Base-by-base conservation (phyloP, 371 early-diverging fungal species). In the Rhizopus sp. region DNA sequence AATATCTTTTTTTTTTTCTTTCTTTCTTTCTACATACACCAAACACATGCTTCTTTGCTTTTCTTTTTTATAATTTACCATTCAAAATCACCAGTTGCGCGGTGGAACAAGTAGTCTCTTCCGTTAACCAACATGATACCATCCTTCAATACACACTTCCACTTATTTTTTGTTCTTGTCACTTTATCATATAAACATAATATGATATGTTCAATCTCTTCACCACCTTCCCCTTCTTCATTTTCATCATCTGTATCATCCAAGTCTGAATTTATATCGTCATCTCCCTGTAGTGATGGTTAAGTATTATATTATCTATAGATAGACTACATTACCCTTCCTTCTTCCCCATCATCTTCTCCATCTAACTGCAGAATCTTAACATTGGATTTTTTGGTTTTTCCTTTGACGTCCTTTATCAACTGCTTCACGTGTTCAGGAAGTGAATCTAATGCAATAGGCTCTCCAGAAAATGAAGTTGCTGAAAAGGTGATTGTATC, bases 111-210 rank as follows among this genome's bases (percentile, higher is more conserved):
- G 68, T 93, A 96, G 63, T 98, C 97, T 60, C 88, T 86, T 16
- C 97, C 98, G 62, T 97, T 93, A 48, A 96, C 88, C 59, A 91
- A 71, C 80, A 94, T 90, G 61, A 98, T 93, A 30, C 98, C 98
- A 64, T 97, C 98, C 72, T 91, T 91, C 45, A 98, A 80, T 7
- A 90, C 87, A 68, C 96, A 95, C 83, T 95, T 94, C 97, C 97
- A 98, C 78, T 94, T 94, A 84, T 95, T 98, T 77, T 95, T 97
- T 59, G 93, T 93, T 58, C 97, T 87, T 15, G 88, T 87, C 32
- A 86, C 91, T 78, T 97, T 97, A 66, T 97, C 98, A 70, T 94
- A 97, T 63, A 94, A 92, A 67, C 97, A 98, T 38, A 98, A 68
- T 34, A 96, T 91, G 55, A 95, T 87, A 63, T 97, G 87, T 46